Percentiles rank a stretch among this genome's conserved stretches.
These are phyloP conservation scores for Vitis amurensis DNA, from an alignment of 164 flowering plant species.

Conservation along the genomic window DNA sequence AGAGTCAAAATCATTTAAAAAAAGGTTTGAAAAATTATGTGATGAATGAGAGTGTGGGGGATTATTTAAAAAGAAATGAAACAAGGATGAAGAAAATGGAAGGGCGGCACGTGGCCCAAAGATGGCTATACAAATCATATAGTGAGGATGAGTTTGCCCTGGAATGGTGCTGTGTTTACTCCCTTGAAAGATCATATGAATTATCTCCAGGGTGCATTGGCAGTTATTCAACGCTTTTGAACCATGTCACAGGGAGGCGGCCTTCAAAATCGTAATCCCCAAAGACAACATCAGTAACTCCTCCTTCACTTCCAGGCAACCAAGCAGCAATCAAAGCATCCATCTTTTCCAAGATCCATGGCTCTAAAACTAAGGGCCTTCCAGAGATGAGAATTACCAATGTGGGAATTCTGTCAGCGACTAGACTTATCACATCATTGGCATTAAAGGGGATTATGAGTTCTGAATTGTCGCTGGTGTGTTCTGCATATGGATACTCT, in stretches of 20 bases:
- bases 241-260: constrained; percentile 71
- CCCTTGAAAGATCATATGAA: constrained; percentile 51
- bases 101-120: too few species aligned
- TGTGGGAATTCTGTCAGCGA: constrained; percentile 66
- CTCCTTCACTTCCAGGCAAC: constrained; percentile 85
- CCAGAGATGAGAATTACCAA: constrained; percentile 73
- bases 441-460: constrained; percentile 68
- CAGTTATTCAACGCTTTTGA: constrained; percentile 59
- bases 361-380: constrained; percentile 67
- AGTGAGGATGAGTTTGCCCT: constrained; percentile 24
- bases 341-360: constrained; percentile 52
- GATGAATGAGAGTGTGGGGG: too few species aligned
- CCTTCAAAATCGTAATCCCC: constrained; percentile 77
- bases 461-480: constrained; percentile 55
- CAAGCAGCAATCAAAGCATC: constrained; percentile 82
- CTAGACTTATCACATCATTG: constrained; percentile 37
- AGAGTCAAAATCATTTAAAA: too few species aligned
- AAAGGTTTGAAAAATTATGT: too few species aligned
- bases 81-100: too few species aligned
- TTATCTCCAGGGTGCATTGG: constrained; percentile 55
- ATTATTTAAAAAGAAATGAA: too few species aligned
- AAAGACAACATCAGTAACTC: constrained; percentile 74
- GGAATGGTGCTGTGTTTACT: too few species aligned
- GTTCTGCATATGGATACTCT: constrained; percentile 77
- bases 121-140: not conserved